Conservation (phyloP, 192 early-diverging fungal genomes). For the Geosiphon pyriformis region DNA sequence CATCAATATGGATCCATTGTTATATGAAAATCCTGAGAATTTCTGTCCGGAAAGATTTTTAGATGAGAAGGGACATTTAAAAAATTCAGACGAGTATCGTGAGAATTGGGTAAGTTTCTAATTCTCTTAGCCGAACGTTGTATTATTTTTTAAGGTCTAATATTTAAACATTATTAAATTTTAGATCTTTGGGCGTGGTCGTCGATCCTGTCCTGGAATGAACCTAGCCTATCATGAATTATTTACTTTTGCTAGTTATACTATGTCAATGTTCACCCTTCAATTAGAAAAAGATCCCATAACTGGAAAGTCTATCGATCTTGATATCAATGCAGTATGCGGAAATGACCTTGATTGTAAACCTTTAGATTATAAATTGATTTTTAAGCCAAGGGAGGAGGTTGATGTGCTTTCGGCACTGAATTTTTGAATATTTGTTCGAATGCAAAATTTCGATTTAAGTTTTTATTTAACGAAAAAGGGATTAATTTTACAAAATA, state of each 20-base stretch:
- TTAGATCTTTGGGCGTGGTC: not conserved
- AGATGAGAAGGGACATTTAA: constrained; percentile 2
- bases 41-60: constrained; percentile 6
- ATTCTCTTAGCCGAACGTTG: not conserved
- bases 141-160: not conserved
- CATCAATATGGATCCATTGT: not conserved
- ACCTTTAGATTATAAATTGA: not conserved
- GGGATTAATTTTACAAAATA: too few species aligned
- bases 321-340: not conserved
- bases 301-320: not conserved
- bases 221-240: not conserved
- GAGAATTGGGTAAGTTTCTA: not conserved
- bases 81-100: not conserved
- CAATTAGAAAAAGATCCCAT: not conserved
- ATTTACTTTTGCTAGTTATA: not conserved
- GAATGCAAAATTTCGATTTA: too few species aligned
- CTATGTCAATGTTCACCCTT: not conserved
- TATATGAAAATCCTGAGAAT: not conserved
- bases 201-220: not conserved
- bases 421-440: too few species aligned
- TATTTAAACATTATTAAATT: not conserved
- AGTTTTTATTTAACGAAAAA: too few species aligned
- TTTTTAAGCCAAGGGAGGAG: not conserved
- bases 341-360: not conserved
- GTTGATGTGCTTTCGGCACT: too few species aligned